These are phyloP conservation scores for Omphalea diandra DNA, from an alignment of 441 rosid species.

Conservation along the genomic window DNA sequence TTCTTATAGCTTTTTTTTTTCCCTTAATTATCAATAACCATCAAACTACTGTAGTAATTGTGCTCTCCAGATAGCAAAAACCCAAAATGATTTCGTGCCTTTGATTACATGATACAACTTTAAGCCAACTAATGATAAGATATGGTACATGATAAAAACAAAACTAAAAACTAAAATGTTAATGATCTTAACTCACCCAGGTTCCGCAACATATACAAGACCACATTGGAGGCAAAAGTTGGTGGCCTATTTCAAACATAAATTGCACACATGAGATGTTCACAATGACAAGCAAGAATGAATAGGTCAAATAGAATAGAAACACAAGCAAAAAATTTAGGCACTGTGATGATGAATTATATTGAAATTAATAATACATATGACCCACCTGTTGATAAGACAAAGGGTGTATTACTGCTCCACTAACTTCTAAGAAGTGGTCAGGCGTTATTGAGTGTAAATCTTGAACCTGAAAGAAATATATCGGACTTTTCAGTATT, in stretches of 20 bases:
- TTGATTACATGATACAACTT: background rate
- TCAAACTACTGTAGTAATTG: too few relatives aligned
- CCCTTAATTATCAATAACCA: background rate
- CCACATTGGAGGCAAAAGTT: slow-evolving; percentile 89
- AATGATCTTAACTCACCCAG: slow-evolving; percentile 58
- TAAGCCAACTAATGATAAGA: background rate
- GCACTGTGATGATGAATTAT: background rate
- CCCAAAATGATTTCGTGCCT: background rate
- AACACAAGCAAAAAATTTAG: background rate
- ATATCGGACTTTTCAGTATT: slow-evolving; percentile 10
- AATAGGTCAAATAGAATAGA: background rate
- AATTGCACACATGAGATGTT: slow-evolving; percentile 8
- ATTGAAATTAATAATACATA: background rate
- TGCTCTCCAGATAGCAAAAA: too few relatives aligned
- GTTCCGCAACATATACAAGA: slow-evolving; percentile 85
- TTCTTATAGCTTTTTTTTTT: too few relatives aligned
- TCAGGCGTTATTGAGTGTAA: slow-evolving; percentile 89
- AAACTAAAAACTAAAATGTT: background rate
- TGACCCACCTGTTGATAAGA: slow-evolving; percentile 91
- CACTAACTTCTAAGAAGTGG: slow-evolving; percentile 92
- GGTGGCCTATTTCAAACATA: slow-evolving; percentile 69
- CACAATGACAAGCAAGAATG: background rate
- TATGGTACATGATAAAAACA: background rate
- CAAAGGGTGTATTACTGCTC: slow-evolving; percentile 90
- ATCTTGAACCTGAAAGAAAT: slow-evolving; percentile 80